Evolutionary conservation across 1,139 yeast genomes (phyloP).

Genomic region (Protomyces macrosporus): DNA sequence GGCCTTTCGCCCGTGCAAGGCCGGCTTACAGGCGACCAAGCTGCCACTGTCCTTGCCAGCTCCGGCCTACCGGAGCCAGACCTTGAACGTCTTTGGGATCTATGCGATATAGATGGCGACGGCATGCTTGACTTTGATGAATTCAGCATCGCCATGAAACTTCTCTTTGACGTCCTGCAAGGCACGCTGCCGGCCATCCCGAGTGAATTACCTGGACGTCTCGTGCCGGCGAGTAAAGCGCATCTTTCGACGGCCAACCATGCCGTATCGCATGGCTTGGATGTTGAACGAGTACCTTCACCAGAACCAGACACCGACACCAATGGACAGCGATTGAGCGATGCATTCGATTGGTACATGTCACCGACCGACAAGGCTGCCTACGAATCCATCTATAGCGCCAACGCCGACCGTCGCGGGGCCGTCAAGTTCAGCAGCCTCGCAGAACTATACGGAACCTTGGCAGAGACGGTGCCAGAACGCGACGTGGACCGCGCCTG

Average conservation of each 20-base stretch:
- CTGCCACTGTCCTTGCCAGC: conserved; percentile 79
- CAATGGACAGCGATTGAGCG: conserved; percentile 52
- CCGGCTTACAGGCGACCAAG: conserved; percentile 76
- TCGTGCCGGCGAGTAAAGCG: conserved; percentile 81
- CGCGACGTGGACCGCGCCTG: conserved; percentile 89
- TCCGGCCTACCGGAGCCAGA: conserved; percentile 73
- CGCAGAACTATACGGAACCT: conserved; percentile 60
- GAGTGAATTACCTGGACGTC: conserved; percentile 73
- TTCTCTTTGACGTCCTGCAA: conserved; percentile 84
- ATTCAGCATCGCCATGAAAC: conserved; percentile 93
- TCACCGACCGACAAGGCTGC: conserved; percentile 76
- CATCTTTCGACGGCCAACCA: conserved; percentile 76
- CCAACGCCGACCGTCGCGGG: conserved; percentile 77
- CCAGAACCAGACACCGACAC: conserved; percentile 42
- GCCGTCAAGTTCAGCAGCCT: conserved; percentile 50
- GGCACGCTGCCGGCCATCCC: conserved; percentile 63
- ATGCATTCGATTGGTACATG: conserved; percentile 92
- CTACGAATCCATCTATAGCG: conserved; percentile 71
- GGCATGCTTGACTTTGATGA: conserved; percentile 93
- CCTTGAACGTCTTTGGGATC: conserved; percentile 79
- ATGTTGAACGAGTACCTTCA: conserved; percentile 11
- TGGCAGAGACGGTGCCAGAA: conserved; percentile 61
- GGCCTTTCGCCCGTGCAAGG: conserved; percentile 78
- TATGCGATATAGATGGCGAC: conserved; percentile 89
- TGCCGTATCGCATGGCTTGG: conserved; percentile 45